Conservation (phyloP, 2,329 filamentous ascomycete genomes). For the Periglandula ipomoeae region DNA sequence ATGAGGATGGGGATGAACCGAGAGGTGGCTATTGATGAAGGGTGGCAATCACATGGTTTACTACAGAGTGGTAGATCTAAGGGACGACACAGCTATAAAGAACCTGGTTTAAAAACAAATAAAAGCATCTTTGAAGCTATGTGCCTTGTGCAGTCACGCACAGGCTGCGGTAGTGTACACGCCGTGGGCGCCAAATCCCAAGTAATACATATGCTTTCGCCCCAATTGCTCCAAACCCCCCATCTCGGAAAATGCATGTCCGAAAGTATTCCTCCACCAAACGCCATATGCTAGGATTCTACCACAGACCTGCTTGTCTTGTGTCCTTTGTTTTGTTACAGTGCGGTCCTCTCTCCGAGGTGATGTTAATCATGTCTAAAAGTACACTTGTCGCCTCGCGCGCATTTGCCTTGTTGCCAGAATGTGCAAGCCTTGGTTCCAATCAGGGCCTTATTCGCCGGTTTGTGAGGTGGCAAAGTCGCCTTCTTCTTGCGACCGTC, state of each 20-base stretch:
- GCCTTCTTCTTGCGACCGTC: constrained; percentile 31
- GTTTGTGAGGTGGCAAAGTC: constrained; percentile 31
- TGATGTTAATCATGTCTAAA: constrained; percentile 52
- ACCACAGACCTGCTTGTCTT: background rate
- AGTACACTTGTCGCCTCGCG: constrained; percentile 64
- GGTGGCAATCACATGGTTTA: too few species aligned
- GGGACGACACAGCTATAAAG: too few species aligned
- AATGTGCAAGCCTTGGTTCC: constrained; percentile 63
- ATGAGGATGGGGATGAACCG: too few species aligned
- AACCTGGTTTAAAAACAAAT: background rate
- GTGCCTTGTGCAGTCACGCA: background rate
- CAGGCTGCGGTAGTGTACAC: background rate
- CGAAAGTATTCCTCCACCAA: background rate
- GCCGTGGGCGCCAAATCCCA: background rate
- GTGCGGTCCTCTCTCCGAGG: background rate
- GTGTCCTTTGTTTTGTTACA: background rate
- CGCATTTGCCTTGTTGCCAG: constrained; percentile 61
- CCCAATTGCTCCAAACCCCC: background rate
- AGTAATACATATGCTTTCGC: background rate
- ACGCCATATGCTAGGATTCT: constrained; percentile 5
- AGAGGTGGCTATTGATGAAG: too few species aligned
- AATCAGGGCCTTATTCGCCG: constrained; percentile 46
- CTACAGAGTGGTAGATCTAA: too few species aligned
- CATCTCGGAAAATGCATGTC: background rate
- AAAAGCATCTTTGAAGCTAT: background rate